Conservation (phyloP, 495 filamentous ascomycete genomes). For the Pseudomonodictys pantanalensis region DNA sequence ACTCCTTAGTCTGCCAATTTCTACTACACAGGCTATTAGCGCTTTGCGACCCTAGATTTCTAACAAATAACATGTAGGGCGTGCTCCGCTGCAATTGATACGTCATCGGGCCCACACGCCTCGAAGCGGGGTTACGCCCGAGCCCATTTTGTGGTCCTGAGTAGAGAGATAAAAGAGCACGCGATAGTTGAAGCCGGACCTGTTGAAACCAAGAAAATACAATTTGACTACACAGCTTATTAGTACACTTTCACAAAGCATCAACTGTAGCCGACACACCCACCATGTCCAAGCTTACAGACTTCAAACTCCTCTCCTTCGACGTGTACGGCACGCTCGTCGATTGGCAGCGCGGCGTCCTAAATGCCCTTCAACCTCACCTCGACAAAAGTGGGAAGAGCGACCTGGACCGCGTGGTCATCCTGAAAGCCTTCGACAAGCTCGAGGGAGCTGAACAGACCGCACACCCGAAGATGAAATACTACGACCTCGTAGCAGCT, state of each 20-base stretch:
- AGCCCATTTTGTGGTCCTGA: not conserved
- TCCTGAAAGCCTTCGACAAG: constrained; percentile 1
- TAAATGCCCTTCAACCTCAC: constrained; percentile 33
- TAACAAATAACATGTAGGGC: not conserved
- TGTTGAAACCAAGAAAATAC: too few species aligned
- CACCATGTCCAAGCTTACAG: constrained; percentile 37
- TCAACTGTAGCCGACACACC: not conserved
- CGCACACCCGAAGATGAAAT: constrained; percentile 9
- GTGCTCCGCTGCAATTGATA: not conserved
- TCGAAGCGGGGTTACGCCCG: not conserved
- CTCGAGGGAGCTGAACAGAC: not conserved
- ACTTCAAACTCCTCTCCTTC: constrained; percentile 61
- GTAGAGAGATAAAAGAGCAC: not conserved
- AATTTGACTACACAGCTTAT: too few species aligned
- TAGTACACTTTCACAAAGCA: not conserved
- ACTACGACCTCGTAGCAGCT: constrained; percentile 13
- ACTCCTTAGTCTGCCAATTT: too few species aligned
- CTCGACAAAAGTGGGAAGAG: not conserved
- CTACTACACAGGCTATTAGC: not conserved
- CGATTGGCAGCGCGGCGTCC: constrained; percentile 62
- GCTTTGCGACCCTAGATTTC: not conserved
- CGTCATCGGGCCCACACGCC: not conserved
- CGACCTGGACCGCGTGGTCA: not conserved
- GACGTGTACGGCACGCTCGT: constrained; percentile 83
- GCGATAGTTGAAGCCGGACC: too few species aligned